A percentile compares a stretch with the other conserved stretches of the same genome.
Evolutionary conservation across 1,284 basidiomycete species (phyloP).

Genomic region (Athelia sp.): DNA sequence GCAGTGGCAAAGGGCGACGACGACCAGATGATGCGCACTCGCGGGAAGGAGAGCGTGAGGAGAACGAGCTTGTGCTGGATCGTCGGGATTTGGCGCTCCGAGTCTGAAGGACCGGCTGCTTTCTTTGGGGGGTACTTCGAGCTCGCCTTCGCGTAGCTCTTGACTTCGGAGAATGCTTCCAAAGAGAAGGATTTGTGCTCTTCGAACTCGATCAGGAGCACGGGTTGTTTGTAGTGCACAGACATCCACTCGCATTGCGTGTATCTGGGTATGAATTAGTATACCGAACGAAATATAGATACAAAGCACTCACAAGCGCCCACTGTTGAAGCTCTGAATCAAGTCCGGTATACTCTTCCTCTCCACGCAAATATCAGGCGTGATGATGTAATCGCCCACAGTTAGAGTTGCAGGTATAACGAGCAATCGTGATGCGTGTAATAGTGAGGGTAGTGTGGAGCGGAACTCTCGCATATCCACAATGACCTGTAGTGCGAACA

Average conservation of each 20-base stretch:
- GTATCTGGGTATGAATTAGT: conserved; percentile 50
- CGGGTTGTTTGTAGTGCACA: conserved; percentile 90
- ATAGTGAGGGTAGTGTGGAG: conserved; percentile 85
- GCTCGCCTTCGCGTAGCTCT: conserved; percentile 56
- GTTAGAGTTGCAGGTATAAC: conserved; percentile 90
- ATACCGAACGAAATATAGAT: neutral
- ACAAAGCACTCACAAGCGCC: conserved; percentile 69
- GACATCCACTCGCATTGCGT: conserved; percentile 98
- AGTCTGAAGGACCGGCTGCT: conserved; percentile 32
- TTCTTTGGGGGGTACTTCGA: conserved; percentile 54
- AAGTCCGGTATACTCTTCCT: conserved; percentile 93
- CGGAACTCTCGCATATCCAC: conserved; percentile 98
- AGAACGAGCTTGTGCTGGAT: conserved; percentile 91
- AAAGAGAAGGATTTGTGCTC: conserved; percentile 94
- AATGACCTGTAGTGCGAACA: conserved; percentile 58
- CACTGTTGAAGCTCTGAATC: conserved; percentile 88
- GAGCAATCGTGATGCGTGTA: conserved; percentile 80
- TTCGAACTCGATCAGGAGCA: conserved; percentile 97
- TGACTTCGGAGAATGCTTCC: conserved; percentile 58
- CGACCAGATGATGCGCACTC: conserved; percentile 94
- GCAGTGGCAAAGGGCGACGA: conserved; percentile 91
- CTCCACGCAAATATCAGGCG: conserved; percentile 95
- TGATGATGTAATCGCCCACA: conserved; percentile 94
- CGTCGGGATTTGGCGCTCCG: conserved; percentile 36
- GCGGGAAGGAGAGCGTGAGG: conserved; percentile 85